Evolutionary conservation across 1,139 yeast species (phyloP).

Genomic region (Geotrichum fermentans): DNA sequence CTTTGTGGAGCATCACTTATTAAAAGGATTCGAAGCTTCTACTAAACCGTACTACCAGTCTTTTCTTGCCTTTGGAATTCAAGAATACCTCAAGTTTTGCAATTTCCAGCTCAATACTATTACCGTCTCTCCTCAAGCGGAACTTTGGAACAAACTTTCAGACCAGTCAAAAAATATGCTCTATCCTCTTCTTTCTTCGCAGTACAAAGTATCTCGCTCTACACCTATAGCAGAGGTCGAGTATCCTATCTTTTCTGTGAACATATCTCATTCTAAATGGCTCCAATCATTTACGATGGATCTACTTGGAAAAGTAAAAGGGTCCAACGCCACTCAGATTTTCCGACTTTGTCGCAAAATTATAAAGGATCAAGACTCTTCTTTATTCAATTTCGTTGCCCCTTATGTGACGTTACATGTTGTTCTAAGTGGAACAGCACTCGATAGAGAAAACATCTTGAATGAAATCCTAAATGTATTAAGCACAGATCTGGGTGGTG

Average conservation of each 20-base stretch:
- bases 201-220: conserved; percentile 48
- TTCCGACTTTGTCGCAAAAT: conserved; percentile 63
- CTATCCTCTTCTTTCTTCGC: conserved; percentile 68
- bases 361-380: conserved; percentile 56
- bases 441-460: conserved; percentile 45
- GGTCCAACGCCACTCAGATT: conserved; percentile 45
- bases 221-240: conserved; percentile 28
- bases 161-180: conserved; percentile 70
- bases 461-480: conserved; percentile 59
- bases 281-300: conserved; percentile 63
- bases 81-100: conserved; percentile 68
- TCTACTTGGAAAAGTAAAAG: conserved; percentile 47
- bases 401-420: conserved; percentile 75
- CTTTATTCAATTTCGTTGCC: conserved; percentile 64
- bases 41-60: conserved; percentile 82
- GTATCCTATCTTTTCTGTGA: conserved; percentile 48
- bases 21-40: conserved; percentile 84
- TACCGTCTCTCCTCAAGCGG: conserved; percentile 12
- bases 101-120: conserved; percentile 42
- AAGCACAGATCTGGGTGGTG: conserved; percentile 36
- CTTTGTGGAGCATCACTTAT: conserved; percentile 63
- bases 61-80: conserved; percentile 84
- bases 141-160: conserved; percentile 59
- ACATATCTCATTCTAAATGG: conserved; percentile 54
- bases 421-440: conserved; percentile 49